A percentile compares a stretch with the other conserved stretches of the same genome.
Conservation (phyloP, 768 basidiomycete genomes). For the Aureoboletus auriporus region DNA sequence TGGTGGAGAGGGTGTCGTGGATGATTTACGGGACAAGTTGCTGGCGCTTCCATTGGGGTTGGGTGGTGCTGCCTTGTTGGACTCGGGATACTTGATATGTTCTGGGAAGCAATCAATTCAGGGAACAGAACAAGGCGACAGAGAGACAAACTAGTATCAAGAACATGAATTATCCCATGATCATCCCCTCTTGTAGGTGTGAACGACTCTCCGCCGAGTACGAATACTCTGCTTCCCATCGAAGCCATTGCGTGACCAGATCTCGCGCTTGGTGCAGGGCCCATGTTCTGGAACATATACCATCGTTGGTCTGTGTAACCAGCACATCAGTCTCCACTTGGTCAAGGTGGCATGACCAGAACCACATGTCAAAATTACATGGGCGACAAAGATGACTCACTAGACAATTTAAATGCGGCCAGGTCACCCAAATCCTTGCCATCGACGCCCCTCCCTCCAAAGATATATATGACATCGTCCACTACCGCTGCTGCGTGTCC, state of each 20-base stretch:
- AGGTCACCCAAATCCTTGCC: constrained; percentile 94
- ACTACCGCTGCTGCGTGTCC: constrained; percentile 96
- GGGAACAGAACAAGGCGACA: neutral
- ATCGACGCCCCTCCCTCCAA: constrained; percentile 95
- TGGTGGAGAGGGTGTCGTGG: constrained; percentile 35
- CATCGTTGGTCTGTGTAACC: constrained; percentile 77
- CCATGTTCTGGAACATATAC: constrained; percentile 99
- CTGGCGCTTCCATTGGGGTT: constrained; percentile 24
- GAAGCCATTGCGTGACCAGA: constrained; percentile 99
- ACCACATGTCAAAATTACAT: neutral
- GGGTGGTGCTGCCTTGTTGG: constrained; percentile 38
- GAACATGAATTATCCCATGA: constrained; percentile 76
- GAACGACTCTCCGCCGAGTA: constrained; percentile 93
- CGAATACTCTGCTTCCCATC: constrained; percentile 82
- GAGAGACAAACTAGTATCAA: constrained; percentile 82
- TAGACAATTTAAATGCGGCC: constrained; percentile 95
- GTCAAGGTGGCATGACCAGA: neutral
- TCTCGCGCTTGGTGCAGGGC: constrained; percentile 85
- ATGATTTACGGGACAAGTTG: constrained; percentile 45
- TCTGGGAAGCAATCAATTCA: constrained; percentile 38
- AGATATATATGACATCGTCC: constrained; percentile 96
- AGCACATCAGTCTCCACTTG: constrained; percentile 10
- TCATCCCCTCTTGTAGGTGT: constrained; percentile 72
- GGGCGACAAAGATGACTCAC: constrained; percentile 46
- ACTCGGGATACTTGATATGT: constrained; percentile 91